A percentile compares a stretch with the other conserved stretches of the same genome.
phyloP scores from a whole-genome alignment of 2,329 filamentous ascomycete species.

The Pseudopyrenochaeta lycopersici region DNA sequence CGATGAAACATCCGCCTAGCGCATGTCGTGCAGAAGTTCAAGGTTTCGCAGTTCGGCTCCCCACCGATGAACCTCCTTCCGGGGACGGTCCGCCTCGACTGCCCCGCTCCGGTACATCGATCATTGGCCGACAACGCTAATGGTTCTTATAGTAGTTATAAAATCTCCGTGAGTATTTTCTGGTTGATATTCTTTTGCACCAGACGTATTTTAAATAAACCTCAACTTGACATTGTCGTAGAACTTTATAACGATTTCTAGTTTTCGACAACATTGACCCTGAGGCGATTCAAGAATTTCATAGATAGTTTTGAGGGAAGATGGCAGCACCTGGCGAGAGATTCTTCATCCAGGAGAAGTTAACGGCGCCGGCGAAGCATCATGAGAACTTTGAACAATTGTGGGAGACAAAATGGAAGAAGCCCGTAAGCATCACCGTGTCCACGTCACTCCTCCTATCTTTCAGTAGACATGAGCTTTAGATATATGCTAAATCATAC shows the following conservation, averaged over 20 bases:
- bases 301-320: conserved; percentile 1
- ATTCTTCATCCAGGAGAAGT: conserved; percentile 59
- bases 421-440: conserved; percentile 60
- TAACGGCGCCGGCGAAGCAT: conserved; percentile 53
- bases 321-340: conserved; percentile 54
- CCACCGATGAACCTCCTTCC: conserved; percentile 8
- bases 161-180: neutral
- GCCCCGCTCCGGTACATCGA: neutral
- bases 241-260: neutral
- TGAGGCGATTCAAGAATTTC: neutral
- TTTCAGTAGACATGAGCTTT: neutral
- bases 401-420: conserved; percentile 82
- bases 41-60: conserved; percentile 14
- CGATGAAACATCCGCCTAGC: neutral
- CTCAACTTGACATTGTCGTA: neutral
- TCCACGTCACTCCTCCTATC: neutral
- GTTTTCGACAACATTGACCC: neutral
- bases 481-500: no score
- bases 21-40: neutral
- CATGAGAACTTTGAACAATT: conserved; percentile 58
- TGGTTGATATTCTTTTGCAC: neutral
- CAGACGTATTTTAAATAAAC: neutral
- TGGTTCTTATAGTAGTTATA: neutral
- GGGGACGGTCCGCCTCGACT: neutral
- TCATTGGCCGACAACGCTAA: neutral